Percentiles rank a stretch among this genome's conserved stretches.
These are phyloP conservation scores for Neltuma alba DNA, from an alignment of 306 rosid genomes.

Conservation along the genomic window DNA sequence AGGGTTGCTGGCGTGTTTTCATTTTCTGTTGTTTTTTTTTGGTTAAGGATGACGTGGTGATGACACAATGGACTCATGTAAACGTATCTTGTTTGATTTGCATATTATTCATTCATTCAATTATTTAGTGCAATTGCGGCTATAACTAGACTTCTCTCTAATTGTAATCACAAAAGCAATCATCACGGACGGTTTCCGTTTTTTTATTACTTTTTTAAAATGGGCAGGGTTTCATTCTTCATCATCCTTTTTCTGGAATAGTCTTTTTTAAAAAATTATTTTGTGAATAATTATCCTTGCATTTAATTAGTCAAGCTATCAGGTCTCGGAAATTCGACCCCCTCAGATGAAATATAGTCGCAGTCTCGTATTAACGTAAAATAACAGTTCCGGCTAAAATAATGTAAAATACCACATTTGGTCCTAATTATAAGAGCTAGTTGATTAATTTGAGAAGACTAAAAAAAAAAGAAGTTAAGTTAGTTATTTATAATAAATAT, in stretches of 20 bases:
- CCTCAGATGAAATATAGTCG: too few species aligned
- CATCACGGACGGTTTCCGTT: background rate
- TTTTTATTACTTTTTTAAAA: too few species aligned
- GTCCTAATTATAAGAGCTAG: too few species aligned
- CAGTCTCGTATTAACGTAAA: too few species aligned
- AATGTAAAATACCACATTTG: too few species aligned
- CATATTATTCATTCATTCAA: background rate
- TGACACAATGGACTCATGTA: too few species aligned
- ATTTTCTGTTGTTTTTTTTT: background rate
- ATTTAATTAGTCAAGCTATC: background rate
- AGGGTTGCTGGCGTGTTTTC: background rate
- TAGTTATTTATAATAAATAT: too few species aligned
- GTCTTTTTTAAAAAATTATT: background rate
- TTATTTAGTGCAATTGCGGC: background rate
- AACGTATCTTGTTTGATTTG: background rate
- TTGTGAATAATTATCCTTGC: background rate
- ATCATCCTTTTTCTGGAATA: background rate
- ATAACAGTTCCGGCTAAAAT: too few species aligned
- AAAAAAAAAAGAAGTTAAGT: too few species aligned
- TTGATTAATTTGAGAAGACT: too few species aligned
- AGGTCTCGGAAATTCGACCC: too few species aligned
- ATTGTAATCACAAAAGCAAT: background rate
- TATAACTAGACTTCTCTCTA: background rate
- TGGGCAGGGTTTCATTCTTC: background rate
- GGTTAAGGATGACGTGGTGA: background rate